These are phyloP conservation scores for Scenedesmus sp. DNA, from an alignment of 163 green algal genomes.

Conservation along the genomic window DNA sequence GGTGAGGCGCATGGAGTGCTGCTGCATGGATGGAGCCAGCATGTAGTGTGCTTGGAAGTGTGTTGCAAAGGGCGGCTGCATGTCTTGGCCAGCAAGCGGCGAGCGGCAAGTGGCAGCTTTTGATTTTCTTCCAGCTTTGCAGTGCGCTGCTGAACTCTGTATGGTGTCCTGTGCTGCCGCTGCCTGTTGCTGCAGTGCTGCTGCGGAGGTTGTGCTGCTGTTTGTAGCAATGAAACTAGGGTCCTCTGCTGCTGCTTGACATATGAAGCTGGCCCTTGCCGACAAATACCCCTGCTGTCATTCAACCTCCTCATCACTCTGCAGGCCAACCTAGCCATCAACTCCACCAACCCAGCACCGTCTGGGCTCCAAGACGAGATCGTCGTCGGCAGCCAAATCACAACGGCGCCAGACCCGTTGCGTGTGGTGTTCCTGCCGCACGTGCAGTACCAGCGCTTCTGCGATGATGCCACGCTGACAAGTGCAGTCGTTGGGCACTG, in stretches of 20 bases:
- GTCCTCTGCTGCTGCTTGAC: neutral
- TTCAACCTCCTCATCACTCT: too few species aligned
- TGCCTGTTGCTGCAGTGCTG: too few species aligned
- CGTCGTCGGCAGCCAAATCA: neutral
- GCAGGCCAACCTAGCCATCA: neutral
- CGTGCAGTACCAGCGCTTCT: neutral
- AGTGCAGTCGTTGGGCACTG: neutral
- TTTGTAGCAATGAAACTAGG: neutral
- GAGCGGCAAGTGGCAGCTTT: too few species aligned
- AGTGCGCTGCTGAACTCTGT: too few species aligned
- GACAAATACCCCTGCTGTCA: too few species aligned
- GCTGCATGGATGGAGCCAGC: too few species aligned
- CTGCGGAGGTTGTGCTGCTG: neutral
- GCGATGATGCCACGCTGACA: neutral
- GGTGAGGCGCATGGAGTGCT: neutral
- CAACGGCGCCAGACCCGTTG: neutral
- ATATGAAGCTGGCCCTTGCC: too few species aligned
- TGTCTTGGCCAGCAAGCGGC: too few species aligned
- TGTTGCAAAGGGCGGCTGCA: too few species aligned
- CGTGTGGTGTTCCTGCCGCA: constrained; percentile 2
- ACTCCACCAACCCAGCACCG: neutral
- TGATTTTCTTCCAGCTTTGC: too few species aligned
- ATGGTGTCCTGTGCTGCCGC: too few species aligned
- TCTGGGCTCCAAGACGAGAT: neutral
- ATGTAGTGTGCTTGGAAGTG: too few species aligned